These are phyloP conservation scores for Pelargonium myrrhifolium DNA, from an alignment of 441 rosid species.

Conservation along the genomic window DNA sequence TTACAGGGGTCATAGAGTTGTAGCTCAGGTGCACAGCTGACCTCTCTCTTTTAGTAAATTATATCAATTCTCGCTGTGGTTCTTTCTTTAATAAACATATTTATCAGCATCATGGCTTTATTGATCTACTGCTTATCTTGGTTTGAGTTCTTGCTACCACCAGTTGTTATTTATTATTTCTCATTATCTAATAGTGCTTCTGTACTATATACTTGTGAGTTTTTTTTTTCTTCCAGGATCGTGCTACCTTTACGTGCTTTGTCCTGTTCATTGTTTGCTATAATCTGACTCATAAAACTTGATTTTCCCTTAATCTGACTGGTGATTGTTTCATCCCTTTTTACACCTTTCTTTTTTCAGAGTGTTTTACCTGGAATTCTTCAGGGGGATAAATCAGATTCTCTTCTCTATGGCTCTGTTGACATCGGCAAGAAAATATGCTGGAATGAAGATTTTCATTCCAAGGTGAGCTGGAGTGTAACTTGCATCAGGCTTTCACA, in stretches of 20 bases:
- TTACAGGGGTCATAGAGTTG: conserved; percentile 98
- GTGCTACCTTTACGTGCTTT: too few relatives aligned
- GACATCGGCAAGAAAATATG: conserved; percentile 98
- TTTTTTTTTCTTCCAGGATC: too few relatives aligned
- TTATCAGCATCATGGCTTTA: too few relatives aligned
- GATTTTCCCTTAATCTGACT: too few relatives aligned
- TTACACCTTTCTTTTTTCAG: conserved; percentile 29
- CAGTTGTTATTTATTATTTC: not conserved
- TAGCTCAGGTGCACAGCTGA: conserved; percentile 74
- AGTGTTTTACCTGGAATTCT: conserved; percentile 99
- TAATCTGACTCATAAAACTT: too few relatives aligned
- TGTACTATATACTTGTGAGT: too few relatives aligned
- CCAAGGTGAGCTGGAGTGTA: conserved; percentile 51
- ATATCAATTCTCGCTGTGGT: not conserved
- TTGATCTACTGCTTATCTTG: not conserved
- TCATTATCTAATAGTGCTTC: not conserved
- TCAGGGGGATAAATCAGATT: conserved; percentile 98
- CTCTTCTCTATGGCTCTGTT: conserved; percentile 95
- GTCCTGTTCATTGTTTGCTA: too few relatives aligned
- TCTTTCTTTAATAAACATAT: too few relatives aligned
- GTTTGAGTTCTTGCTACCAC: not conserved
- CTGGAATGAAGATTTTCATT: conserved; percentile 96
- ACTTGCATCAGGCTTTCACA: conserved; percentile 5
- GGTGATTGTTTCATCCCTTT: not conserved
- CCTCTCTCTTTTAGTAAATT: not conserved